phyloP scores from a whole-genome alignment of 2,329 filamentous ascomycete genomes.

The Sclerotinia borealis region DNA sequence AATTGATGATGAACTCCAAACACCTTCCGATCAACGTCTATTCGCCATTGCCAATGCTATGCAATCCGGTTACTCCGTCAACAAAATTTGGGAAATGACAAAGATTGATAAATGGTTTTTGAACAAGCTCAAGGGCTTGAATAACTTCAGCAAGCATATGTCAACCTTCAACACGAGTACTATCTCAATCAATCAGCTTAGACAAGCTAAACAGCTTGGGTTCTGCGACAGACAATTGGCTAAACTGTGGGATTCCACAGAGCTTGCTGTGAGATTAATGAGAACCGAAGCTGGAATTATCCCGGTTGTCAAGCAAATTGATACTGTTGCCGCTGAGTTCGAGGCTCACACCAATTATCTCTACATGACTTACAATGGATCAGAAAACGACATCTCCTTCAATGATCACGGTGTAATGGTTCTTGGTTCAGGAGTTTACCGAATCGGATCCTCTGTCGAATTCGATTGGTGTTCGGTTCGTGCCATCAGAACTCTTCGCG shows the following conservation, averaged over 20 bases:
- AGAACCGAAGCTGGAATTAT: conserved; percentile 82
- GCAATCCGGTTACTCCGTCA: conserved; percentile 94
- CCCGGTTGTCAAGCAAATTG: conserved; percentile 97
- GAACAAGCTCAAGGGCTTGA: conserved; percentile 96
- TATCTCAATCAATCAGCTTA: conserved; percentile 75
- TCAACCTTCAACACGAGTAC: conserved; percentile 48
- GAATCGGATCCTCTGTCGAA: conserved; percentile 95
- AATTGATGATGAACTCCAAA: conserved; percentile 80
- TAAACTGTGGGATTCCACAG: conserved; percentile 72
- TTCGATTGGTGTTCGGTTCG: conserved; percentile 99
- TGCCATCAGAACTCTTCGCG: conserved; percentile 72
- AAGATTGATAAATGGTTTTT: conserved; percentile 99
- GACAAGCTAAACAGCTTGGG: conserved; percentile 93
- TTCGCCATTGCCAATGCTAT: conserved; percentile 95
- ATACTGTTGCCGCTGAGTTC: conserved; percentile 95
- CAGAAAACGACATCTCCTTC: conserved; percentile 87
- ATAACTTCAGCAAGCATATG: conserved; percentile 51
- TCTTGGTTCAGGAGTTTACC: conserved; percentile 91
- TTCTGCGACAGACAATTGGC: conserved; percentile 98
- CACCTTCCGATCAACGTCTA: conserved; percentile 95
- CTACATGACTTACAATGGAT: conserved; percentile 93
- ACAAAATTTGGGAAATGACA: conserved; percentile 87
- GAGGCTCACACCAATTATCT: conserved; percentile 92
- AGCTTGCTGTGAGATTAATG: conserved; percentile 82
- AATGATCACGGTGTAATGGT: conserved; percentile 87